A percentile compares a stretch with the other conserved stretches of the same genome.
phyloP scores from a whole-genome alignment of 106 monocot genomes.

The Dendrobium nobile region DNA sequence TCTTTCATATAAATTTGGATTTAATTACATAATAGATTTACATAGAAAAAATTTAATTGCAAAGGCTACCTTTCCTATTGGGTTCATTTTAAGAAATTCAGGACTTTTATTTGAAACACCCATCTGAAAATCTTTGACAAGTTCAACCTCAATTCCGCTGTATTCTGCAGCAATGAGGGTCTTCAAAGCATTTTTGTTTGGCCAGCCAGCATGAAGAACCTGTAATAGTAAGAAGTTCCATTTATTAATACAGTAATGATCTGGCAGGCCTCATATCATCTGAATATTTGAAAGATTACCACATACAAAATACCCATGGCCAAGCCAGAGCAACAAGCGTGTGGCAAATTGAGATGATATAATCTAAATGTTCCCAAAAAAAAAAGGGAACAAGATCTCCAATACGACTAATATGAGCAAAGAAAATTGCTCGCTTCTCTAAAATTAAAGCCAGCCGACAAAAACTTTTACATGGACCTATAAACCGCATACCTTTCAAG shows the following conservation, averaged over 20 bases:
- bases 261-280: too few species aligned
- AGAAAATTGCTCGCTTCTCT: neutral
- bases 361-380: neutral
- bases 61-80: conserved; percentile 66
- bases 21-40: neutral
- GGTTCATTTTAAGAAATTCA: conserved; percentile 84
- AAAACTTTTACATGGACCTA: too few species aligned
- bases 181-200: conserved; percentile 79
- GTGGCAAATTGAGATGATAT: too few species aligned
- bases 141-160: conserved; percentile 55
- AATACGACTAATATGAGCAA: neutral
- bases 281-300: neutral
- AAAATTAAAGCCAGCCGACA: neutral
- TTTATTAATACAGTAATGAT: too few species aligned
- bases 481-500: too few species aligned
- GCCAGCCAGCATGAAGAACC: conserved; percentile 39
- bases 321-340: too few species aligned
- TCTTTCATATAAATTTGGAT: neutral
- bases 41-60: neutral
- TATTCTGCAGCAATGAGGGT: conserved; percentile 81
- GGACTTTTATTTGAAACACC: conserved; percentile 83
- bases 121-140: conserved; percentile 67
- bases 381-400: neutral
- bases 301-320: too few species aligned
- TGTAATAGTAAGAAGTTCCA: neutral